Evolutionary conservation across 768 basidiomycete genomes (phyloP).

Genomic region (Leucosporidium yakuticum): DNA sequence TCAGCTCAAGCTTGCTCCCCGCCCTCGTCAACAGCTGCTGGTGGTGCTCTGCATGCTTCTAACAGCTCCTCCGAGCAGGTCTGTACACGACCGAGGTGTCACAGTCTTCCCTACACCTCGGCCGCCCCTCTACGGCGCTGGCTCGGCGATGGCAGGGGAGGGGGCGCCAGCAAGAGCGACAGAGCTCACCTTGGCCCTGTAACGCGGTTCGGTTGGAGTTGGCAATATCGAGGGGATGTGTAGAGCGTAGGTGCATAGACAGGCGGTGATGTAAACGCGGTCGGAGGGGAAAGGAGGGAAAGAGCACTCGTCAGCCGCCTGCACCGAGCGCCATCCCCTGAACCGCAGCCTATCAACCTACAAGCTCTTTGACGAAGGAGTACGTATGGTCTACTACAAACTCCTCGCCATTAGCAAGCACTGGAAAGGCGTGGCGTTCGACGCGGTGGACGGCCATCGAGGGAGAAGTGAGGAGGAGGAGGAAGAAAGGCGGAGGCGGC

Average conservation of each 20-base stretch:
- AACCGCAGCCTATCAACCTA: too few relatives aligned
- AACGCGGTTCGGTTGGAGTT: too few relatives aligned
- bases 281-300: background rate
- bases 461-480: background rate
- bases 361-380: constrained; percentile 88
- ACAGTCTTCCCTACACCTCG: constrained; percentile 59
- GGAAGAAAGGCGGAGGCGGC: background rate
- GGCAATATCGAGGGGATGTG: too few relatives aligned
- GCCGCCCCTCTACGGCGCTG: background rate
- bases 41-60: too few relatives aligned
- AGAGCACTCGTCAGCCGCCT: too few relatives aligned
- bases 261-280: too few relatives aligned
- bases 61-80: too few relatives aligned
- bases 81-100: too few relatives aligned
- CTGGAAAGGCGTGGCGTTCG: constrained; percentile 52
- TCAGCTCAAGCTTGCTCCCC: constrained; percentile 48
- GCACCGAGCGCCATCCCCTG: too few relatives aligned
- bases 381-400: constrained; percentile 86
- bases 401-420: constrained; percentile 62
- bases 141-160: background rate
- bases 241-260: too few relatives aligned
- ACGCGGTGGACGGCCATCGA: constrained; percentile 18
- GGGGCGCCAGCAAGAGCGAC: constrained; percentile 59
- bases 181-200: constrained; percentile 52
- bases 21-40: too few relatives aligned